Percentiles rank a stretch among this genome's conserved stretches.
phyloP scores from a whole-genome alignment of 2,329 filamentous ascomycete genomes.

The Aotearoamyces nothofagi region DNA sequence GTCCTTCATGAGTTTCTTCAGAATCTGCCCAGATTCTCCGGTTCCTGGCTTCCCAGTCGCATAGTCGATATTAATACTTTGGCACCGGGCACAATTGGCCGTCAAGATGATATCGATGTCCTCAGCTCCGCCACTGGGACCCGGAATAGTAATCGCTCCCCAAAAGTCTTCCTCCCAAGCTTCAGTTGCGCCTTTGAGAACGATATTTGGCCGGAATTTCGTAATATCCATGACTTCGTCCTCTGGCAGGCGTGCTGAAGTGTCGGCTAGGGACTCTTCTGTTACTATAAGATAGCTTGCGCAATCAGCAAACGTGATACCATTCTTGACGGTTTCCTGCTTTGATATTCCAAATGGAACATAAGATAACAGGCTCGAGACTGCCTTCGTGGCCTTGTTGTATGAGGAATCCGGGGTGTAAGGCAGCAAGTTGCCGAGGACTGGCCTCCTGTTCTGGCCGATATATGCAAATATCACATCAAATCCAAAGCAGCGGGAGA shows the following conservation, averaged over 20 bases:
- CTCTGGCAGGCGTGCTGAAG: conserved; percentile 38
- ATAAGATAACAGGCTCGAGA: too few relatives aligned
- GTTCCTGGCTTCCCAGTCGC: conserved; percentile 40
- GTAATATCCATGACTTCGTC: conserved; percentile 41
- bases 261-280: conserved; percentile 50
- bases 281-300: conserved; percentile 63
- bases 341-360: too few relatives aligned
- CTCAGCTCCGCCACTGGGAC: conserved; percentile 6
- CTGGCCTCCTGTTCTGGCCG: conserved; percentile 39
- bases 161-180: conserved; percentile 62
- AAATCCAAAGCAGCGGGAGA: conserved; percentile 50
- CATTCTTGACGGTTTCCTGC: conserved; percentile 21
- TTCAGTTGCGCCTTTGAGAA: conserved; percentile 42
- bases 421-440: conserved; percentile 42
- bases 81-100: conserved; percentile 54
- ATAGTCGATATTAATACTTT: conserved; percentile 59
- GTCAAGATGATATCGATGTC: conserved; percentile 41
- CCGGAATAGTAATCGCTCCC: conserved; percentile 38
- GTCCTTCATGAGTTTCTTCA: conserved; percentile 58
- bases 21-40: conserved; percentile 40
- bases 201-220: conserved; percentile 61
- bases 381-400: too few relatives aligned
- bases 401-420: conserved; percentile 5
- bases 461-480: conserved; percentile 47
- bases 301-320: conserved; percentile 57